These are phyloP conservation scores for Termitomyces titanicus DNA, from an alignment of 768 basidiomycete species.

Conservation along the genomic window DNA sequence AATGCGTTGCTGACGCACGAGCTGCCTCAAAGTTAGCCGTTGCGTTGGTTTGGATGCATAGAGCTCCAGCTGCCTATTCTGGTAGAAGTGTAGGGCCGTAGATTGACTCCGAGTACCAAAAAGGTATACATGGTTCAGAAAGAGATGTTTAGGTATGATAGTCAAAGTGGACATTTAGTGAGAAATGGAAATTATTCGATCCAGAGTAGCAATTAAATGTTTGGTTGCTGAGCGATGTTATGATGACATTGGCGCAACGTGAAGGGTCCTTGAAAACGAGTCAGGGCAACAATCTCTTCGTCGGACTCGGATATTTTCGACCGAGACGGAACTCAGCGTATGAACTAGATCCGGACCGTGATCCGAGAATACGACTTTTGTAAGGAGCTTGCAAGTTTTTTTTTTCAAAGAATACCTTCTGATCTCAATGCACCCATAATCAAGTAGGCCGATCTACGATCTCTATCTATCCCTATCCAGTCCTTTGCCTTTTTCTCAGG, in stretches of 20 bases:
- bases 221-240: not conserved
- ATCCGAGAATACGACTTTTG: too few species aligned
- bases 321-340: not conserved
- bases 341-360: too few species aligned
- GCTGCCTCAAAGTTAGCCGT: conserved; percentile 71
- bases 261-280: not conserved
- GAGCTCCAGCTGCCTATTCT: conserved; percentile 76
- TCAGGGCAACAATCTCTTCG: not conserved
- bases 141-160: conserved; percentile 4
- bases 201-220: not conserved
- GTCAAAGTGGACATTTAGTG: conserved; percentile 12
- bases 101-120: conserved; percentile 14
- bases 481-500: conserved; percentile 51
- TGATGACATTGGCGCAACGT: not conserved
- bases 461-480: conserved; percentile 77
- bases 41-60: conserved; percentile 76
- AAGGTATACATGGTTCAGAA: not conserved
- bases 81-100: conserved; percentile 67
- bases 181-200: not conserved
- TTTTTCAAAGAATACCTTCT: conserved; percentile 59
- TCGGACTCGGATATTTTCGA: not conserved
- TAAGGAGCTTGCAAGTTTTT: too few species aligned
- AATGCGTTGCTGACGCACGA: conserved; percentile 45
- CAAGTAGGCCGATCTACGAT: conserved; percentile 73
- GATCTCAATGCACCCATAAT: conserved; percentile 74